Evolutionary conservation across 139 green algal species (phyloP).

Genomic region (Chlorella vulgaris): DNA sequence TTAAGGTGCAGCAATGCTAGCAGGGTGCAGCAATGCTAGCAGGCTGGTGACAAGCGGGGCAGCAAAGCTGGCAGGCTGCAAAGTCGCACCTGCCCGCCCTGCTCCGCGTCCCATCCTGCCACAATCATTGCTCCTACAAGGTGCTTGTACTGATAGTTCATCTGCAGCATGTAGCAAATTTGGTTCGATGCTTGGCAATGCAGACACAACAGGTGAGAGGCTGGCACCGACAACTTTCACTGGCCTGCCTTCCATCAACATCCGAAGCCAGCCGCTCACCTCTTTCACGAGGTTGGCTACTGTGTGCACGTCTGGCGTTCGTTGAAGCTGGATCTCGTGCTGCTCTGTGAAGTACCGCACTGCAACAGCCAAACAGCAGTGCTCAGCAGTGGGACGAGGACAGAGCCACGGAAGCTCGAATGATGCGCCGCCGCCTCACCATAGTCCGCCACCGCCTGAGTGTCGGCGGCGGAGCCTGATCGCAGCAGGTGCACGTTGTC

Average conservation of each 20-base stretch:
- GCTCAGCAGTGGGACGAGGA: background rate
- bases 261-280: too few relatives aligned
- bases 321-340: slow-evolving; percentile 62
- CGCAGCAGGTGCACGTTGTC: slow-evolving; percentile 85
- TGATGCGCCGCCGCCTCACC: slow-evolving; percentile 55
- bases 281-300: slow-evolving; percentile 87
- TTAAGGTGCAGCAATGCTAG: too few relatives aligned
- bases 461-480: slow-evolving; percentile 89
- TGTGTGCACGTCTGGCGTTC: slow-evolving; percentile 70
- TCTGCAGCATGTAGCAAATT: slow-evolving; percentile 50
- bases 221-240: too few relatives aligned
- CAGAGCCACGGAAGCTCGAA: background rate
- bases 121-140: slow-evolving; percentile 95
- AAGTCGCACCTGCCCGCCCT: slow-evolving; percentile 70
- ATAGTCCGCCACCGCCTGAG: slow-evolving; percentile 87
- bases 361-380: slow-evolving; percentile 32
- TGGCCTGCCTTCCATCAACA: too few relatives aligned
- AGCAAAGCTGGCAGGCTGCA: background rate
- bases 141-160: slow-evolving; percentile 94
- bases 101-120: slow-evolving; percentile 86
- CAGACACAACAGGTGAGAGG: too few relatives aligned
- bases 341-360: slow-evolving; percentile 61
- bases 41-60: too few relatives aligned
- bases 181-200: background rate
- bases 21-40: too few relatives aligned